Base-by-base conservation (phyloP, 352 stramenopile species). In the Phytophthora brassicae region DNA sequence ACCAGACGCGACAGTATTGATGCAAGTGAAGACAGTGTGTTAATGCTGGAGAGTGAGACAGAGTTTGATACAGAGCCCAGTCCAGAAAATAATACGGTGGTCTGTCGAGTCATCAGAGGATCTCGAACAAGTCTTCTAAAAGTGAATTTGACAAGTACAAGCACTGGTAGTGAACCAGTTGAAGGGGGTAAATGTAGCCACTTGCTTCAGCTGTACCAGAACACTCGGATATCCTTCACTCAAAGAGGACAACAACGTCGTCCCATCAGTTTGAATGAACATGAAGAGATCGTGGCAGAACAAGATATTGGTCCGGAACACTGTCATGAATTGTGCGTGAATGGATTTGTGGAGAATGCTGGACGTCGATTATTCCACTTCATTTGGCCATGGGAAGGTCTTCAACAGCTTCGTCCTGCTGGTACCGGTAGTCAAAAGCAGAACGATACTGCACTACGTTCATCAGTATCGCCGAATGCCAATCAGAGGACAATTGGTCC, bases 311-410 rank as follows among this genome's bases (percentile, higher is more conserved):
- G 62, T 12, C 73, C 79, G 1, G 79, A 89, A 44, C 68, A 90
- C 39, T 94, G 84, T 42, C 84, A 94, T 42, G 82, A 94, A 31
- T 57, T 94, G 16, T 94, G 84, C 50, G 70, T 84, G n/a, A 86
- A 81, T 41, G 84, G 82, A 0, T 86, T 79, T 41, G 81, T 81
- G 6, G 78, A 89, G 50, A 89, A 89, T 62, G 62, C 71, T n/a
- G 66, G 61, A 4, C 72, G 76, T 12, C 72, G 72, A 26, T 45
- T 88, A 9, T 86, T 89, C 51, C 79, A 86, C 60, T 89, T 89
- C 42, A 84, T 89, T 44, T 74, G 74, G 41, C 79, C 77, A 3
- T 78, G 82, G 38, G 82, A 81, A 69, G 64, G 71, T 36, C 81
- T 77, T 60, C 75, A 84, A 13, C 64, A 73, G 4, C 72, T 80